Conservation (phyloP, 208 protist species). For the Leishmania tarentolae region DNA sequence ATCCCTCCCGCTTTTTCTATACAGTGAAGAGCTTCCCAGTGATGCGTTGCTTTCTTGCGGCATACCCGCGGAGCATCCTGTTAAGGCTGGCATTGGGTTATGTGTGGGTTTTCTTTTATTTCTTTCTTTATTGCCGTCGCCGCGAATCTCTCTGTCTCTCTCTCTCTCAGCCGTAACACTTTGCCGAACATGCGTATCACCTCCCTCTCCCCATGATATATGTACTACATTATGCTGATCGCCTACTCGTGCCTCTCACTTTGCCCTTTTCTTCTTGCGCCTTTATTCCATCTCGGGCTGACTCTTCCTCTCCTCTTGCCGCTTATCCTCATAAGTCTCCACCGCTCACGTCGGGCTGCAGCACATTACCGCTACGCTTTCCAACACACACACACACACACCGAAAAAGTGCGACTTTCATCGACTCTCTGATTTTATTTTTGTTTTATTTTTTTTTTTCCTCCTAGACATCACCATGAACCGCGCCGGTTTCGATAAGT, state of each 20-base stretch:
- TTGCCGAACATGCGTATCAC: background rate
- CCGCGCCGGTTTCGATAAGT: slow-evolving; percentile 96
- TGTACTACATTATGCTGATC: background rate
- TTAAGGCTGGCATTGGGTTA: background rate
- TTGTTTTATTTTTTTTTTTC: background rate
- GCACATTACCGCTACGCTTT: background rate
- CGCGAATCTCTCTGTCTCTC: background rate
- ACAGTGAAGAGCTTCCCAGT: background rate
- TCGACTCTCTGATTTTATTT: background rate
- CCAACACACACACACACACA: background rate
- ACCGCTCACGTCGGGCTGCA: background rate
- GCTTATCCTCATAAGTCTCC: background rate
- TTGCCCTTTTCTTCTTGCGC: background rate
- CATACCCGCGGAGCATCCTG: background rate
- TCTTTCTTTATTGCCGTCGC: background rate
- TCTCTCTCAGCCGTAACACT: background rate
- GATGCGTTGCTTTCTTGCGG: background rate
- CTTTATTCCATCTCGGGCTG: background rate
- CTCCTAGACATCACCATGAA: slow-evolving; percentile 42
- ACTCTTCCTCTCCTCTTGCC: background rate
- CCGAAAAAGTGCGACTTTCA: background rate
- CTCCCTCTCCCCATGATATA: background rate
- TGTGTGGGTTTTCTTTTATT: background rate
- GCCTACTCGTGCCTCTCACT: background rate
- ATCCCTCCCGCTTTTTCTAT: background rate